A percentile compares a stretch with the other conserved stretches of the same genome.
Evolutionary conservation across 1,284 basidiomycete genomes (phyloP).

Genomic region (Ustilago lituana): DNA sequence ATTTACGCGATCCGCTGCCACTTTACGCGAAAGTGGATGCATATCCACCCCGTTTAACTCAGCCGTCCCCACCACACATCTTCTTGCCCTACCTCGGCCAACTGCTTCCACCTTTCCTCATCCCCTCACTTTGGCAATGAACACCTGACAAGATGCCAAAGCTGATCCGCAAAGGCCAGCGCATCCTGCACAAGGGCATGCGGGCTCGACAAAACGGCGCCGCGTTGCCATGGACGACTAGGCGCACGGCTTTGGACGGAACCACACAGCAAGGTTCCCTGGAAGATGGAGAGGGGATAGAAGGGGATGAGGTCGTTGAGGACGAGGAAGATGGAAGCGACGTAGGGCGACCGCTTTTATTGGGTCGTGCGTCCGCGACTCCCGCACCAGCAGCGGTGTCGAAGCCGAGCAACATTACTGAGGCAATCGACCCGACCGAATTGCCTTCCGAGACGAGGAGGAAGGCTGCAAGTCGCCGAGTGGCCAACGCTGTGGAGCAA

Average conservation of each 20-base stretch:
- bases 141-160: slow-evolving; percentile 30
- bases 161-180: slow-evolving; percentile 45
- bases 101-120: no score
- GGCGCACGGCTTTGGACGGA: not conserved
- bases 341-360: slow-evolving; percentile 35
- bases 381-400: slow-evolving; percentile 9
- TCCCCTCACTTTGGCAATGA: not conserved
- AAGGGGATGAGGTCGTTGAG: not conserved
- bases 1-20: slow-evolving; percentile 15
- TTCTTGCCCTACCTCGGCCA: not conserved
- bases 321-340: no score
- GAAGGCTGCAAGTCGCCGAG: slow-evolving; percentile 31
- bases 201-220: slow-evolving; percentile 23
- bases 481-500: slow-evolving; percentile 38
- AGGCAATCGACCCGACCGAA: slow-evolving; percentile 30
- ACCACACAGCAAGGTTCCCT: not conserved
- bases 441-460: slow-evolving; percentile 41
- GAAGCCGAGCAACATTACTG: not conserved
- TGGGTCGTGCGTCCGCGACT: slow-evolving; percentile 20
- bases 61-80: slow-evolving; percentile 8
- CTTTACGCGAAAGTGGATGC: slow-evolving; percentile 19
- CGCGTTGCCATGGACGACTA: not conserved
- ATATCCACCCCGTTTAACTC: slow-evolving; percentile 14
- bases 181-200: slow-evolving; percentile 33
- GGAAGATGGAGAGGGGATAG: not conserved